These are phyloP conservation scores for Phycomyces nitens DNA, from an alignment of 192 early-diverging fungal genomes.

Conservation along the genomic window DNA sequence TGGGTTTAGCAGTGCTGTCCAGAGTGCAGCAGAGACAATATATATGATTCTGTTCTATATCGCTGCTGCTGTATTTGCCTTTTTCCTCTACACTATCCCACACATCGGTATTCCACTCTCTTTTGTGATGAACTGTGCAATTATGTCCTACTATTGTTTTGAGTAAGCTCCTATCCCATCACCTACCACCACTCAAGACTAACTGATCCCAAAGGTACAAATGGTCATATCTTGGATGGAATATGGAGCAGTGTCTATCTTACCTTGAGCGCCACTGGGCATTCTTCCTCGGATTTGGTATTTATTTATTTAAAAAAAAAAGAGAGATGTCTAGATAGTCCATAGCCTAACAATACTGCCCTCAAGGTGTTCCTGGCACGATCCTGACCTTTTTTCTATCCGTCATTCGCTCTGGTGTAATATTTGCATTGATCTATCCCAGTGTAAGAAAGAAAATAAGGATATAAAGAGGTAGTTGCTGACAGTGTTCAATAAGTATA, in stretches of 20 bases:
- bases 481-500: constrained; percentile 12
- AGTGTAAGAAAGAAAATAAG: constrained; percentile 18
- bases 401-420: constrained; percentile 17
- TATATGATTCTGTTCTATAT: constrained; percentile 27
- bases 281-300: constrained; percentile 35
- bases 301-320: neutral
- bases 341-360: neutral
- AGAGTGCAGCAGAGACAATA: constrained; percentile 14
- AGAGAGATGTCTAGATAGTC: neutral
- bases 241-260: constrained; percentile 25
- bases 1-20: neutral
- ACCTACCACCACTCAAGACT: no score
- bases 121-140: constrained; percentile 21
- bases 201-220: constrained; percentile 32
- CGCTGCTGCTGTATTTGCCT: constrained; percentile 20
- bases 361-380: constrained; percentile 22
- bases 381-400: constrained; percentile 31
- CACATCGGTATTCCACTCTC: constrained; percentile 13
- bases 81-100: constrained; percentile 21
- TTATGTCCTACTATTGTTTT: constrained; percentile 36
- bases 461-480: neutral
- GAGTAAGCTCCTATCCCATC: no score
- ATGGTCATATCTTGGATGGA: constrained; percentile 26
- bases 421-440: constrained; percentile 32
- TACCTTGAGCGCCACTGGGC: constrained; percentile 34